Base-by-base conservation (phyloP, 2,329 filamentous ascomycete genomes). In the Aspergillus fructus region DNA sequence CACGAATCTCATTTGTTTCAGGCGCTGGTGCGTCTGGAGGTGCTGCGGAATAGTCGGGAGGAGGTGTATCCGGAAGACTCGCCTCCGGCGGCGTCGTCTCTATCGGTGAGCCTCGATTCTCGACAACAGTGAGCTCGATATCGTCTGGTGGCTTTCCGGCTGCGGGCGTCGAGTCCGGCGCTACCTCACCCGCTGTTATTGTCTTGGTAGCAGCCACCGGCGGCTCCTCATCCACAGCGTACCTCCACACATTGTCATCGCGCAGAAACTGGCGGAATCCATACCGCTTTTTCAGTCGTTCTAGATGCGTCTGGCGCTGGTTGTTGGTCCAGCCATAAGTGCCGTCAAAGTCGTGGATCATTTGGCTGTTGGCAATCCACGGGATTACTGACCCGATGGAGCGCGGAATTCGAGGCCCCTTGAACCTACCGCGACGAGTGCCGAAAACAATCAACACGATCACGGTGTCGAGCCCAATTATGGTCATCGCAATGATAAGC, bases 341-440 rank as follows among this genome's bases (percentile, higher is more conserved):
- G 24, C 68, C 59, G 11, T 60, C 60, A 34, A 73, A 71, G 40
- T 73, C 71, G 19, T 59, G 47, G 4, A 71, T 61, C 69, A 73
- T 72, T 24, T 64, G 68, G 47, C 68, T 72, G 42, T 72, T 68
- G 4, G 69, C 68, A 23, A 73, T 61, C 71, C 71, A 73, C 1
- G 71, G 71, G 9, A 73, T 67, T 5, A 73, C 61, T 2, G 69
- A 62, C 6, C 71, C 71, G 19, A 73, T 70, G 2, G 71, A 72
- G 6, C 70, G 68, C 3, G 71, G 71, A 55, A 73, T 69, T 9
- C 71, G 64, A 3, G 71, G 71, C 1, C 66, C 70, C 15, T 67
- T 59, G 59, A 73, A 73, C 7, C 70, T 66, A 5, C 71, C 71
- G 1, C 67, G 68, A 1, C 71, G 68, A 7, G 66, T 70, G 6